A percentile compares a stretch with the other conserved stretches of the same genome.
These are phyloP conservation scores for Zasmidium citrigriseum DNA, from an alignment of 2,329 filamentous ascomycete species.

Conservation along the genomic window DNA sequence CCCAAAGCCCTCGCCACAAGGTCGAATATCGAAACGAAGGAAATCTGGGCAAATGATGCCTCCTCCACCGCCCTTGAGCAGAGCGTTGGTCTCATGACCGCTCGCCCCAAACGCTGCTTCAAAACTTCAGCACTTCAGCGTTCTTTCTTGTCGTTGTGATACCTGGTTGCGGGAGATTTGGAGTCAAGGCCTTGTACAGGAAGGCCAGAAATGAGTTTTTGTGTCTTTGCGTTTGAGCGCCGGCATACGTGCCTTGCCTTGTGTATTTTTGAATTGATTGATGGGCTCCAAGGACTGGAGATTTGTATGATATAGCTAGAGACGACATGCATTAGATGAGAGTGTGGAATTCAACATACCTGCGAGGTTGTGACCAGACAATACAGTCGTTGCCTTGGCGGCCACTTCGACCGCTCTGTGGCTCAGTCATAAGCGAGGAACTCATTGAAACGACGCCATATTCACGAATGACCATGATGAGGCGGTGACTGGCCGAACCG, in stretches of 20 bases:
- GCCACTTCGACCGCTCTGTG: not conserved
- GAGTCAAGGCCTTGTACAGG: not conserved
- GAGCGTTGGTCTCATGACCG: not conserved
- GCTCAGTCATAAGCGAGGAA: no score
- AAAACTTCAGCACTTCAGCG: not conserved
- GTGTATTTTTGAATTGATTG: no score
- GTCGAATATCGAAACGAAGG: not conserved
- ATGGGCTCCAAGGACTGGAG: no score
- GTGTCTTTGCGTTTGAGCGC: not conserved
- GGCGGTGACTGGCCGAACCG: not conserved
- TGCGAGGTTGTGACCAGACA: no score
- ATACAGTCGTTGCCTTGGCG: not conserved
- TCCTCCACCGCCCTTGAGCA: not conserved
- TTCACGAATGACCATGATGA: no score
- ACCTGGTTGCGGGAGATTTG: not conserved
- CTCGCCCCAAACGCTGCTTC: not conserved
- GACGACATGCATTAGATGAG: not conserved
- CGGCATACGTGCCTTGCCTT: no score
- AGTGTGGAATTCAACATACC: not conserved
- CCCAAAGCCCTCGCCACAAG: not conserved
- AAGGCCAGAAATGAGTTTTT: not conserved
- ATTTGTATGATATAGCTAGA: no score
- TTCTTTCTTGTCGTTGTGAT: not conserved
- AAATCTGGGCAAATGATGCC: not conserved
- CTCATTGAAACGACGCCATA: no score